Base-by-base conservation (phyloP, 345 rosid species). In the Balakata baccata region DNA sequence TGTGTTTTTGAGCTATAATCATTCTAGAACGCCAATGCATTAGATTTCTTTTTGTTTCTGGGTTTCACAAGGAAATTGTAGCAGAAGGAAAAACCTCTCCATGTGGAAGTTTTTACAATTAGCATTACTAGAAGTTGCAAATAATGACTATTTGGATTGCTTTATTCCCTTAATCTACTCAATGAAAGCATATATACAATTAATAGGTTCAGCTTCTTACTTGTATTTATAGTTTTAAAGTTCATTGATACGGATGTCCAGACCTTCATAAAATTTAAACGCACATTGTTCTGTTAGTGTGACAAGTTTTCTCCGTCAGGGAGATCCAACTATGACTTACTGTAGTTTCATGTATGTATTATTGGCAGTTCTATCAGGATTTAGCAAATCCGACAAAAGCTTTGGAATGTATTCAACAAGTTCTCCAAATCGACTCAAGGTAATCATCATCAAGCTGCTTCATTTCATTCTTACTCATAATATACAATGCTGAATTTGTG, bases 301-400 rank as follows among this genome's bases (percentile, higher is more conserved):
- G 12, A 22, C 25, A 68, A 67, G 67, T 64, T 58, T 70, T 46
- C 47, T 74, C 50, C 14, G 25, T 54, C 18, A 64, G 17, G 49
- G 17, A 53, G 71, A 46, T 29, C 11, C 18, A 10, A 8, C 43
- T 49, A 68, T 23, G 52, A 67, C 51, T 22, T 77, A 17, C 76
- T 77, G 11, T 7, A 64, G 16, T 45, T 46, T 16, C 56, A 72
- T 66, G 49, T 77, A 43, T 71, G 66, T 46, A 51, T 50, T 74
- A 7, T 74, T 77, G 75, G 60, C 93, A 95, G 99, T 86, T 86
- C 75, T 89, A 95, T 79, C 97, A 88, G 81, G 98, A 95, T 77
- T 78, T 92, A 71, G 97, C 92, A 50, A 89, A 83, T 84, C 80
- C 88, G 60, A 43, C 45, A 68, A 90, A 86, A 78, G 95, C 97